These are phyloP conservation scores for Pyrrhoderma noxium DNA, from an alignment of 1,284 basidiomycete species.

Conservation along the genomic window DNA sequence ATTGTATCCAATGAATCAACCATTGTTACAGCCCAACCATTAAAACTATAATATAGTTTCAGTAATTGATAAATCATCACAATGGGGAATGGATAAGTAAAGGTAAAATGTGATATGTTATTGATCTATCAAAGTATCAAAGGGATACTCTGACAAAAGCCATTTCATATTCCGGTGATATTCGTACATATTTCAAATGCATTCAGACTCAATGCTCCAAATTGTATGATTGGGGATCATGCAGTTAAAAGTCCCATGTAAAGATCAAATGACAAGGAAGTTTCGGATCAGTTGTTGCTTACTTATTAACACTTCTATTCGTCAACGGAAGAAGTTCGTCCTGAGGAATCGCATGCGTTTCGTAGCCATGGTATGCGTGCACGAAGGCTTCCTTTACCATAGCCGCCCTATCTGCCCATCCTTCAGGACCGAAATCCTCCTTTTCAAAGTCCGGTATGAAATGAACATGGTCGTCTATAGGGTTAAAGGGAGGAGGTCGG, in stretches of 20 bases:
- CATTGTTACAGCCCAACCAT: slow-evolving; percentile 74
- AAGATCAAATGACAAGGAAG: background rate
- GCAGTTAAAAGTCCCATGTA: too few relatives aligned
- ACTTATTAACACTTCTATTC: slow-evolving; percentile 29
- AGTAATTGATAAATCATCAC: background rate
- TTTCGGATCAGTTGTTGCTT: slow-evolving; percentile 16
- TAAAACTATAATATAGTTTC: slow-evolving; percentile 36
- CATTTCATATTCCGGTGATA: too few relatives aligned
- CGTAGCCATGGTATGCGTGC: slow-evolving; percentile 49
- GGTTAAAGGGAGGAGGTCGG: background rate
- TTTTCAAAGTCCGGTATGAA: background rate
- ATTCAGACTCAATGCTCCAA: too few relatives aligned
- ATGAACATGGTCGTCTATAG: background rate
- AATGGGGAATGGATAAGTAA: slow-evolving; percentile 4
- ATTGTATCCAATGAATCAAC: slow-evolving; percentile 74
- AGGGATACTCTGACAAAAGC: too few relatives aligned
- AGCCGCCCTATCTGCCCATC: slow-evolving; percentile 26
- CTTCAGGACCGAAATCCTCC: background rate
- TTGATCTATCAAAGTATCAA: too few relatives aligned
- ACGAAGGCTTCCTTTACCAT: slow-evolving; percentile 49
- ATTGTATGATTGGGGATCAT: too few relatives aligned
- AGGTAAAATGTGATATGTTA: background rate
- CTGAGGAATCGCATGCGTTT: slow-evolving; percentile 43
- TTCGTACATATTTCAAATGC: too few relatives aligned
- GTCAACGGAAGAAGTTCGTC: slow-evolving; percentile 49